Conservation (phyloP, 2,329 filamentous ascomycete species). For the Penicillium sp. region DNA sequence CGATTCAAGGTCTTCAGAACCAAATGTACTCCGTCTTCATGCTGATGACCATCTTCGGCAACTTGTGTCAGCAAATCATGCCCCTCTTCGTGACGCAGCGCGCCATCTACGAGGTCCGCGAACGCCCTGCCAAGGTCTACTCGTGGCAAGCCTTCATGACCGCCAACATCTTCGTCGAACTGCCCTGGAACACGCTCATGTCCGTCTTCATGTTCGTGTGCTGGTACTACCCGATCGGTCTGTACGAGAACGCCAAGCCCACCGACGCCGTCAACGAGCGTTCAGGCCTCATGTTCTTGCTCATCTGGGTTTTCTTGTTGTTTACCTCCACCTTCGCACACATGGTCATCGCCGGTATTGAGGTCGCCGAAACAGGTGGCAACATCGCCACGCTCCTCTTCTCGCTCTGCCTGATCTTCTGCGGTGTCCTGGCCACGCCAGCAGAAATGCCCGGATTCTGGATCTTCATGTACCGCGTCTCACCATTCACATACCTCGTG, state of each 20-base stretch:
- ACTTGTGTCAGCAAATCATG: slow-evolving; percentile 52
- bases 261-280: slow-evolving; percentile 46
- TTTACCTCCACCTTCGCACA: slow-evolving; percentile 70
- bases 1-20: slow-evolving; percentile 77
- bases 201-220: slow-evolving; percentile 60
- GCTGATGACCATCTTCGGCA: slow-evolving; percentile 73
- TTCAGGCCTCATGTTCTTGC: slow-evolving; percentile 62
- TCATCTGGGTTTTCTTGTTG: slow-evolving; percentile 63
- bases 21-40: slow-evolving; percentile 91
- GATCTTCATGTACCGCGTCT: slow-evolving; percentile 71
- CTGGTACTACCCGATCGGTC: slow-evolving; percentile 64
- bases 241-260: slow-evolving; percentile 40
- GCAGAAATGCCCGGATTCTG: slow-evolving; percentile 64
- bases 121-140: slow-evolving; percentile 65
- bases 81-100: slow-evolving; percentile 58
- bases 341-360: slow-evolving; percentile 68
- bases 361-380: slow-evolving; percentile 64
- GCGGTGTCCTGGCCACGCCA: slow-evolving; percentile 60
- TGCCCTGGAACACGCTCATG: slow-evolving; percentile 62
- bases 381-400: slow-evolving; percentile 60
- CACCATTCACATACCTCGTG: slow-evolving; percentile 61
- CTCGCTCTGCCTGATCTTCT: slow-evolving; percentile 59
- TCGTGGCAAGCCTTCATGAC: slow-evolving; percentile 70
- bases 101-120: slow-evolving; percentile 57
- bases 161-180: slow-evolving; percentile 67